phyloP scores from a whole-genome alignment of 495 filamentous ascomycete species.

The Pseudoneurospora amorphoporcata region DNA sequence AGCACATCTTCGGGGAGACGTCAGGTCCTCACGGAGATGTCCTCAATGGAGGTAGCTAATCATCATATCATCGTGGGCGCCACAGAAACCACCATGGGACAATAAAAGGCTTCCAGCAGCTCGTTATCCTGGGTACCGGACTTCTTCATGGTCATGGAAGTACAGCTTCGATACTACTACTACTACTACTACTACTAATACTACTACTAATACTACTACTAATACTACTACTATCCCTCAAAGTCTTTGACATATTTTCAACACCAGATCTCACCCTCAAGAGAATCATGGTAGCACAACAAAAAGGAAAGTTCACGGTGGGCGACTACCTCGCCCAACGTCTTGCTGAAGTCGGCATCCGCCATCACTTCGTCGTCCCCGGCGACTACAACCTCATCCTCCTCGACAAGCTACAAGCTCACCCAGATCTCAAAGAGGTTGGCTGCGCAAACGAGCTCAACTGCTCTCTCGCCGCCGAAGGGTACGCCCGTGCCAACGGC shows the following conservation, averaged over 20 bases:
- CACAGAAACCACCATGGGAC: background rate
- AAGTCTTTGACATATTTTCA: background rate
- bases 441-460: slow-evolving; percentile 72
- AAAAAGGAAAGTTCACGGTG: slow-evolving; percentile 16
- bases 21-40: background rate
- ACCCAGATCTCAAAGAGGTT: slow-evolving; percentile 50
- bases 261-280: background rate
- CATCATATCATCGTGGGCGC: background rate
- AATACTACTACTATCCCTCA: no score
- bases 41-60: background rate
- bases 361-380: slow-evolving; percentile 53
- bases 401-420: slow-evolving; percentile 51
- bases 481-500: slow-evolving; percentile 63
- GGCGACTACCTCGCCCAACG: slow-evolving; percentile 57
- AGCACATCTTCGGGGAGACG: background rate
- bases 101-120: background rate
- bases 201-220: no score
- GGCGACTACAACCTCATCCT: slow-evolving; percentile 63
- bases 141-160: background rate
- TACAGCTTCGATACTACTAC: background rate
- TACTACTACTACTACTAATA: no score
- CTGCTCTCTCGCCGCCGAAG: slow-evolving; percentile 65
- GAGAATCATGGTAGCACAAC: background rate
- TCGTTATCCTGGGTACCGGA: background rate
- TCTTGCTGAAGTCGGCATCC: slow-evolving; percentile 55